Percentiles rank a stretch among this genome's conserved stretches.
Conservation (phyloP, 768 basidiomycete species). For the Tylopilus sp. region DNA sequence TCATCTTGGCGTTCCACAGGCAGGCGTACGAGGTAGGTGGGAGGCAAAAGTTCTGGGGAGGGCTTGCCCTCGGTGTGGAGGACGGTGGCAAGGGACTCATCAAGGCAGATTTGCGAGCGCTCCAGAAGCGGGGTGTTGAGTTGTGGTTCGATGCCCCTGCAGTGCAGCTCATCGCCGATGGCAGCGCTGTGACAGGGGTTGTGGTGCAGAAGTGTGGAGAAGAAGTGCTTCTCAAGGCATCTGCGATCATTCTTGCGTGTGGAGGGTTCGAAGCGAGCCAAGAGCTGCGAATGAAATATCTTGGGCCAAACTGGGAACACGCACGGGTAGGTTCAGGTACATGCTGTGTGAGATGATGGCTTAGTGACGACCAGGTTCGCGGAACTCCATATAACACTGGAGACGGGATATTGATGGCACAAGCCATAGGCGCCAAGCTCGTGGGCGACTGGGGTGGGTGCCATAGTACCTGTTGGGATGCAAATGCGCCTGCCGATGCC, state of each 20-base stretch:
- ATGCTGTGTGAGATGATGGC: not conserved
- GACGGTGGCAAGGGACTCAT: constrained; percentile 70
- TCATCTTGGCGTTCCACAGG: constrained; percentile 57
- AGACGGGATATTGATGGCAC: constrained; percentile 57
- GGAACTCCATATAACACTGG: constrained; percentile 73
- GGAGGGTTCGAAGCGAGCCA: constrained; percentile 65
- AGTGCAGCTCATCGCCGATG: constrained; percentile 29
- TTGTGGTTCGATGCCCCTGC: constrained; percentile 58
- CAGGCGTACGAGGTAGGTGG: constrained; percentile 67
- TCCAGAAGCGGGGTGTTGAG: constrained; percentile 48
- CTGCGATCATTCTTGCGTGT: constrained; percentile 56
- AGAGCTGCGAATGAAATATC: constrained; percentile 47
- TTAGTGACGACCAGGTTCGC: constrained; percentile 43
- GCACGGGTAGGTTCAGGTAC: constrained; percentile 43
- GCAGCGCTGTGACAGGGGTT: constrained; percentile 44
- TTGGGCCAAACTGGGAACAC: constrained; percentile 56
- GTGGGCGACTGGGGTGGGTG: constrained; percentile 68
- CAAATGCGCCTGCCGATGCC: constrained; percentile 46
- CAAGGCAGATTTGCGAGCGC: constrained; percentile 47
- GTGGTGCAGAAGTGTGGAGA: constrained; percentile 39
- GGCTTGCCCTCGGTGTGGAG: constrained; percentile 57
- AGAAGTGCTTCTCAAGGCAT: constrained; percentile 35
- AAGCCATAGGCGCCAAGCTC: constrained; percentile 48
- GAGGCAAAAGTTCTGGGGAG: constrained; percentile 68
- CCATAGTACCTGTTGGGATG: constrained; percentile 72